These are phyloP conservation scores for Fraxinus albicans DNA, from an alignment of 305 asterid species.

Conservation along the genomic window DNA sequence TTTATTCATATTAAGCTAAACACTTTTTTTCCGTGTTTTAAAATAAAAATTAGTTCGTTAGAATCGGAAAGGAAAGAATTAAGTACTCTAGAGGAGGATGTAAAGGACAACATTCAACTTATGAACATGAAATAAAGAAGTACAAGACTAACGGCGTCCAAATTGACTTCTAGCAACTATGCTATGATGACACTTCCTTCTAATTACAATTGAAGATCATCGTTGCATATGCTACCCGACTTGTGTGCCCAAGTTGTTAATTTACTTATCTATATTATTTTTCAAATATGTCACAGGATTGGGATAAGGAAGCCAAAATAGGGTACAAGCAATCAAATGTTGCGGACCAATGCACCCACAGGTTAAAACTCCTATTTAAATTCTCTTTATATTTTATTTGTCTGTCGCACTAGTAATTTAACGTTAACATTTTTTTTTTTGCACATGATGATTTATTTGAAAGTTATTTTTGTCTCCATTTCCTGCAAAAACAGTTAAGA, in stretches of 20 bases:
- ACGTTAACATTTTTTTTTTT: not conserved
- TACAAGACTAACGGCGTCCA: not conserved
- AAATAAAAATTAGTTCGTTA: not conserved
- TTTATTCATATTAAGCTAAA: not conserved
- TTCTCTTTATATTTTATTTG: not conserved
- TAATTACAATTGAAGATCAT: not conserved
- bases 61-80: not conserved
- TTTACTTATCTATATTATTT: not conserved
- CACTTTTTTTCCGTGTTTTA: not conserved
- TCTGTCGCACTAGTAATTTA: not conserved
- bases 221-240: not conserved
- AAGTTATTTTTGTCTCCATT: not conserved
- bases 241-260: too few species aligned
- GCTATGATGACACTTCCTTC: not conserved
- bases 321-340: constrained; percentile 73
- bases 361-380: constrained; percentile 32
- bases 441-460: not conserved
- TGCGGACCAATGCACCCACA: constrained; percentile 79
- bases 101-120: not conserved
- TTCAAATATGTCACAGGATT: constrained; percentile 47
- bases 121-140: not conserved
- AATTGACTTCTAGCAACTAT: not conserved
- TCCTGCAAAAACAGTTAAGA: not conserved
- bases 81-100: not conserved
- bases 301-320: constrained; percentile 51